Percentiles rank a stretch among this genome's conserved stretches.
phyloP scores from a whole-genome alignment of 441 rosid species.

The Arabidopsis hybrid region DNA sequence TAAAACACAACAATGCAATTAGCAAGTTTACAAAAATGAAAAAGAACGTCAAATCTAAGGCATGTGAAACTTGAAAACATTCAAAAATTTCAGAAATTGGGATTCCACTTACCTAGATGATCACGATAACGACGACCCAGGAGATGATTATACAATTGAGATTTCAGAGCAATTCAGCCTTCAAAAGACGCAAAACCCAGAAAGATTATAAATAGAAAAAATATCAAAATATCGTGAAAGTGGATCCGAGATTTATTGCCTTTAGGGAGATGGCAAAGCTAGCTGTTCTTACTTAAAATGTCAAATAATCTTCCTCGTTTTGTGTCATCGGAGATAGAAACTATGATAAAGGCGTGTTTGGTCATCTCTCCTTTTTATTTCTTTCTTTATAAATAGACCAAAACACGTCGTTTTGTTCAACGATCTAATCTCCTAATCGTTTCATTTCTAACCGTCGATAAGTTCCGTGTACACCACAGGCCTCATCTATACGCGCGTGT shows the following conservation, averaged over 20 bases:
- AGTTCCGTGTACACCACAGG: background rate
- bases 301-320: conserved; percentile 37
- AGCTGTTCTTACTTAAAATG: conserved; percentile 26
- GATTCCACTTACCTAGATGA: conserved; percentile 17
- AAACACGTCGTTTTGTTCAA: conserved; percentile 22
- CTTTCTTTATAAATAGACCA: conserved; percentile 38
- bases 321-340: conserved; percentile 37
- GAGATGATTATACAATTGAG: conserved; percentile 12
- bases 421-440: conserved; percentile 15
- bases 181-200: conserved; percentile 10
- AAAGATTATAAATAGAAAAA: background rate
- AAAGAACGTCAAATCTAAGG: background rate
- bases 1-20: conserved; percentile 13
- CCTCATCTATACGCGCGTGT: conserved; percentile 20
- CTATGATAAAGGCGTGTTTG: conserved; percentile 65
- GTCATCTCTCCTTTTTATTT: conserved; percentile 45
- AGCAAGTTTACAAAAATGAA: background rate
- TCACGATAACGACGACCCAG: background rate
- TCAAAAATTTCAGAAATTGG: background rate
- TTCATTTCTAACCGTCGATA: conserved; percentile 34
- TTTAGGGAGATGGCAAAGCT: background rate
- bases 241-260: conserved; percentile 23
- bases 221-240: background rate
- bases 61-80: background rate
- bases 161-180: conserved; percentile 1